phyloP scores from a whole-genome alignment of 2,329 filamentous ascomycete genomes.

The Venturia aucupariae region DNA sequence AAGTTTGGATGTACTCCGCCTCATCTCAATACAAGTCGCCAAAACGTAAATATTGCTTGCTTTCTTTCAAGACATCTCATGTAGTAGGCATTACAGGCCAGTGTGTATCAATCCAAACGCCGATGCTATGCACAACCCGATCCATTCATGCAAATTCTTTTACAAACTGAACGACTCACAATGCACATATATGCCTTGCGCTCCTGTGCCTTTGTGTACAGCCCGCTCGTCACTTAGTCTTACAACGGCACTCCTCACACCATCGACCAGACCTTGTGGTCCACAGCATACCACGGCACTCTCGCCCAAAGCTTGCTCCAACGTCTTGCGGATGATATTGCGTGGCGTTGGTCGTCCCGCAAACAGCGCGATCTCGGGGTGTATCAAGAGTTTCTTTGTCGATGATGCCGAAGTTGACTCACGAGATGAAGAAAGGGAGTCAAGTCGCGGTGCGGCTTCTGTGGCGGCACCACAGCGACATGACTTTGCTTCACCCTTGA shows the following conservation, averaged over 20 bases:
- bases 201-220: conserved; percentile 58
- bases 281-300: conserved; percentile 56
- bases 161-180: conserved; percentile 44
- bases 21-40: no score
- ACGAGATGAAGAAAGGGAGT: not conserved
- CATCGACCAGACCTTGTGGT: conserved; percentile 44
- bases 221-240: conserved; percentile 54
- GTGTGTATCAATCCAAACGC: not conserved
- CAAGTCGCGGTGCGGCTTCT: not conserved
- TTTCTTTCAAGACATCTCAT: not conserved
- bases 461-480: conserved; percentile 3
- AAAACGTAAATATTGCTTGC: not conserved
- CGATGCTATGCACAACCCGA: not conserved
- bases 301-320: conserved; percentile 53
- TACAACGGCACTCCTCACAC: conserved; percentile 46
- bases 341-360: conserved; percentile 44
- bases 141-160: not conserved
- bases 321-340: conserved; percentile 43
- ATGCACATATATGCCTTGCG: conserved; percentile 54
- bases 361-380: conserved; percentile 29
- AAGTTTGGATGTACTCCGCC: no score
- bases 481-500: conserved; percentile 15
- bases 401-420: not conserved
- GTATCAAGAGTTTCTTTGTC: conserved; percentile 19
- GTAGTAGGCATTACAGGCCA: not conserved